Evolutionary conservation across 495 filamentous ascomycete genomes (phyloP).

Genomic region (Hypoxylon fuscum): DNA sequence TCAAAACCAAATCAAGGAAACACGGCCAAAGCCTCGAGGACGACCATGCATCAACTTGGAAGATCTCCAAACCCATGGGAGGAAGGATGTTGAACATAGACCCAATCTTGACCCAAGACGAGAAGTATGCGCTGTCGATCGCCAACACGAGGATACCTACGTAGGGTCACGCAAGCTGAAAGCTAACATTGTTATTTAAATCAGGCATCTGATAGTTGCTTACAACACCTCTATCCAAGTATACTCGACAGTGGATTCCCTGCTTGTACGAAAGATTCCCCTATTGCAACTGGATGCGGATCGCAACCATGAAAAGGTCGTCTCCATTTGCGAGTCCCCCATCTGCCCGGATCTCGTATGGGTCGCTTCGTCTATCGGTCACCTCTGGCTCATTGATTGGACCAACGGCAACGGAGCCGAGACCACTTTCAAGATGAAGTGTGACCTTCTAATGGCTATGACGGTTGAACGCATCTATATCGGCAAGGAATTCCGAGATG

Average conservation of each 20-base stretch:
- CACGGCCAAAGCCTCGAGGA: neutral
- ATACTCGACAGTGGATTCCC: constrained; percentile 81
- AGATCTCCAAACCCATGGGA: constrained; percentile 67
- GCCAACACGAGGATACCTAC: neutral
- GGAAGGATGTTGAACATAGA: constrained; percentile 78
- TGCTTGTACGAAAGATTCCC: constrained; percentile 71
- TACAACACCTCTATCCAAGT: constrained; percentile 74
- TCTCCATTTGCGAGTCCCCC: constrained; percentile 68
- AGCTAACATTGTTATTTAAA: constrained; percentile 44
- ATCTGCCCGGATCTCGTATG: constrained; percentile 67
- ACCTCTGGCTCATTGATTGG: constrained; percentile 81
- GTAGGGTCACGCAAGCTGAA: neutral
- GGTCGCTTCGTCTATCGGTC: constrained; percentile 72
- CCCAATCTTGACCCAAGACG: constrained; percentile 79
- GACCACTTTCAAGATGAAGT: constrained; percentile 45
- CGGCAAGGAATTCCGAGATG: constrained; percentile 47
- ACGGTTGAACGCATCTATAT: constrained; percentile 53
- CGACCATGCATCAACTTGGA: constrained; percentile 55
- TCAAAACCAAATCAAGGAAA: constrained; percentile 11
- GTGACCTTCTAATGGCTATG: constrained; percentile 48
- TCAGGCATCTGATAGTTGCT: constrained; percentile 74
- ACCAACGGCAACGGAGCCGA: constrained; percentile 61
- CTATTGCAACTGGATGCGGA: constrained; percentile 22
- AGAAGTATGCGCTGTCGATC: constrained; percentile 67
- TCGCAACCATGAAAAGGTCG: constrained; percentile 48